Base-by-base conservation (phyloP, 208 protist species). In the Wallacemonas sp. region DNA sequence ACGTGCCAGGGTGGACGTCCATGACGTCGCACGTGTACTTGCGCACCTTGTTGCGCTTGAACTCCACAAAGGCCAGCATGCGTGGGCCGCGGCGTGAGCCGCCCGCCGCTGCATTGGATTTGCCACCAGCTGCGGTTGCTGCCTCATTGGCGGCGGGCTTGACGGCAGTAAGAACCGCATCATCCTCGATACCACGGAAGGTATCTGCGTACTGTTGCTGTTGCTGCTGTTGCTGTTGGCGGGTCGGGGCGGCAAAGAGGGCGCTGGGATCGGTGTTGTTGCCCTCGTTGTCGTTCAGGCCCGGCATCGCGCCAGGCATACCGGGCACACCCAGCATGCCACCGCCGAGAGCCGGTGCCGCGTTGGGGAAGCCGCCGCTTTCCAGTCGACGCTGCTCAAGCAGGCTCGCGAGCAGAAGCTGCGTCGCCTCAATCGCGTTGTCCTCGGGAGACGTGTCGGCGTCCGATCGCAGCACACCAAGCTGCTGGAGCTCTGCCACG, bases 41-140 rank as follows among this genome's bases (percentile, higher is more conserved):
- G 61, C 85, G 83, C 8, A 92, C 66, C 30, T 84, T 83, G 43
- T 75, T 65, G 21, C 88, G 82, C 76, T 94, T 94, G 74, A 94
- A 94, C 75, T 94, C 85, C 9, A 94, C 88, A 82, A 88, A 90
- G 30, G 88, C 88, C 36, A 91, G 75, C 62, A 85, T 78, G 33
- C 27, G 29, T 6, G 21, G 38, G 19, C 21, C 58, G 27, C 52
- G 30, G 1, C 16, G 64, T 47, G 6, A 9, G 6, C 47, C 47
- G 30, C 47, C 47, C 47, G 6, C 47, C 24, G 14, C 61, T 26
- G 17, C 60, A 19, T n/a, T n/a, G n/a, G n/a, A n/a, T n/a, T n/a
- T n/a, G n/a, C n/a, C n/a, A n/a, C n/a, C n/a, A n/a, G n/a, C n/a
- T n/a, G n/a, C n/a, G n/a, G n/a, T n/a, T n/a, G n/a, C n/a, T n/a